Conservation (phyloP, 83 land plant species). For the Diphasiastrum complanatum region DNA sequence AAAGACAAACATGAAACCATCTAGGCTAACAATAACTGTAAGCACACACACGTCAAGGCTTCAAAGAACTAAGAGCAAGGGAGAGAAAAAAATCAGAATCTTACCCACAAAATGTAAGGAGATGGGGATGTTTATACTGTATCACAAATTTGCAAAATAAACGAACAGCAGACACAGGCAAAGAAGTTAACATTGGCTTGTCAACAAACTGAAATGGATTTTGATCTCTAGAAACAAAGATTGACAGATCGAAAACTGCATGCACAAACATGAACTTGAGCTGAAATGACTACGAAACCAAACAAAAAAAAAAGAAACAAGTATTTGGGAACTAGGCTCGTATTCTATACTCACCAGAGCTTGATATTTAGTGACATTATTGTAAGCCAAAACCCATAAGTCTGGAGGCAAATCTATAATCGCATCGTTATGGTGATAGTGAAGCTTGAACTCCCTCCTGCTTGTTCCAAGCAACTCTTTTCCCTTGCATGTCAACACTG, state of each 20-base stretch:
- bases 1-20: not conserved
- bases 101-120: conserved; percentile 34
- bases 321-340: conserved; percentile 8
- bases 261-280: no score
- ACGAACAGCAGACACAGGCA: no score
- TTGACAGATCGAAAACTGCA: no score
- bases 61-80: not conserved
- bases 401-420: conserved; percentile 21
- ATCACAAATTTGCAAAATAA: not conserved
- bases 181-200: not conserved
- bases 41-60: not conserved
- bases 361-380: conserved; percentile 26
- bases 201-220: conserved; percentile 4
- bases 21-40: not conserved
- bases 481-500: conserved; percentile 1
- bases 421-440: conserved; percentile 26
- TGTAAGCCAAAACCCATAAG: conserved; percentile 17
- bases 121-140: conserved; percentile 29
- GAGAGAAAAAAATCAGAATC: not conserved
- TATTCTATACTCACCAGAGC: conserved; percentile 19
- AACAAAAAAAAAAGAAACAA: no score
- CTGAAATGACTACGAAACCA: no score
- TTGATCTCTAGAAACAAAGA: no score
- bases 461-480: conserved; percentile 6
- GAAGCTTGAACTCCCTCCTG: conserved; percentile 11